phyloP scores from a whole-genome alignment of 2,329 filamentous ascomycete genomes.

The Amesomyces nigricolor region DNA sequence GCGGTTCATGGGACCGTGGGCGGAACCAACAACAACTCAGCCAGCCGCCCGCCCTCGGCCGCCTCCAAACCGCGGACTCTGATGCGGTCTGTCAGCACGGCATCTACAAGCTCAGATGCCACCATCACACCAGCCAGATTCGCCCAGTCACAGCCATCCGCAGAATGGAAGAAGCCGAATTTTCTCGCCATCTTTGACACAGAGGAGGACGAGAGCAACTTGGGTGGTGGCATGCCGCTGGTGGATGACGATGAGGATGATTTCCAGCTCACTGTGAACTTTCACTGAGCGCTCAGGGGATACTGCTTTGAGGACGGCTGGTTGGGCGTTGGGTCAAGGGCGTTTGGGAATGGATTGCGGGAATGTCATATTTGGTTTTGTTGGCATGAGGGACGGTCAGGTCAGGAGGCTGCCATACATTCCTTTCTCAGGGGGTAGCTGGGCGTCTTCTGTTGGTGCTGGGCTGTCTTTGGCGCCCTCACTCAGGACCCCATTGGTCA shows the following conservation, averaged over 20 bases:
- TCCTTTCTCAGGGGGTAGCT: no score
- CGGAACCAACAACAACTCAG: constrained; percentile 20
- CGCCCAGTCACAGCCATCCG: constrained; percentile 26
- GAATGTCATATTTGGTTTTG: background rate
- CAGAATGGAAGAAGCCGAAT: constrained; percentile 38
- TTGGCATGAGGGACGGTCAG: background rate
- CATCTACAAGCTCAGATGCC: constrained; percentile 36
- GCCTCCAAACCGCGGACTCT: constrained; percentile 22
- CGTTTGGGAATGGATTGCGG: constrained; percentile 10
- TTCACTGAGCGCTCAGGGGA: constrained; percentile 14
- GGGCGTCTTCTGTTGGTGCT: background rate
- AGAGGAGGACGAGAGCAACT: constrained; percentile 42
- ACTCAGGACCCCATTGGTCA: background rate
- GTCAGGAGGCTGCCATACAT: no score
- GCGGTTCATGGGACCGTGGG: constrained; percentile 33
- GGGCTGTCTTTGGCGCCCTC: background rate
- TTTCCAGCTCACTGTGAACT: constrained; percentile 49
- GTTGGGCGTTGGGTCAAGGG: constrained; percentile 21
- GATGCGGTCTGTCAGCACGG: constrained; percentile 33
- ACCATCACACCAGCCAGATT: constrained; percentile 47
- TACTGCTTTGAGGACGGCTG: background rate
- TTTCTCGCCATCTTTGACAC: constrained; percentile 56
- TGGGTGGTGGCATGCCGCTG: constrained; percentile 33
- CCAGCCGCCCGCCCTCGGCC: constrained; percentile 14
- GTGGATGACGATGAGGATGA: constrained; percentile 46